Conservation (phyloP, 192 early-diverging fungal species). For the Rhizoclosmatium sp. region DNA sequence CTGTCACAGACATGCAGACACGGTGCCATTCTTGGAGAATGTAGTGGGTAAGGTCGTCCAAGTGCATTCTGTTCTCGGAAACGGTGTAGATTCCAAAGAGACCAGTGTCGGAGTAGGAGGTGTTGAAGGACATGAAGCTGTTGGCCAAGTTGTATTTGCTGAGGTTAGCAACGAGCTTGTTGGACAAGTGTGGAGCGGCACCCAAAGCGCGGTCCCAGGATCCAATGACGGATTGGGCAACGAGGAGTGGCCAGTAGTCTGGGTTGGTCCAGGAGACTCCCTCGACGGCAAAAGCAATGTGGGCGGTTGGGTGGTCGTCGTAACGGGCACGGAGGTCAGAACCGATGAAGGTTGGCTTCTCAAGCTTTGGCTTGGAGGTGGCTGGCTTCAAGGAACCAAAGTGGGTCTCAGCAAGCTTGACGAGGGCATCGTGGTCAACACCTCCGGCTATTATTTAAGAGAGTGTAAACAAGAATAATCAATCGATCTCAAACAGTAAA, state of each 20-base stretch:
- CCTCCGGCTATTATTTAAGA: constrained; percentile 65
- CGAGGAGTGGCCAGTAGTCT: constrained; percentile 95
- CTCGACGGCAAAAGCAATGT: constrained; percentile 98
- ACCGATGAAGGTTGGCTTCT: constrained; percentile 83
- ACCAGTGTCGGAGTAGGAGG: constrained; percentile 97
- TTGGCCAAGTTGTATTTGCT: constrained; percentile 86
- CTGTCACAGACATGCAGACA: constrained; percentile 82
- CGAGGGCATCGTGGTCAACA: constrained; percentile 91
- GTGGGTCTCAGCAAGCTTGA: constrained; percentile 91
- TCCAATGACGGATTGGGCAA: constrained; percentile 94
- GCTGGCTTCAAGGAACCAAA: constrained; percentile 81
- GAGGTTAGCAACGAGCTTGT: constrained; percentile 84
- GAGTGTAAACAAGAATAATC: neutral
- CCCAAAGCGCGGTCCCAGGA: constrained; percentile 97
- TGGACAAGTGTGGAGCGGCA: constrained; percentile 84
- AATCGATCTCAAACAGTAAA: neutral
- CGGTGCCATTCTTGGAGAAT: constrained; percentile 94
- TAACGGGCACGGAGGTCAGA: constrained; percentile 90
- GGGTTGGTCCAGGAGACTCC: constrained; percentile 94
- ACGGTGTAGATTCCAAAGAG: constrained; percentile 96
- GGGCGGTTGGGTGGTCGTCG: constrained; percentile 88
- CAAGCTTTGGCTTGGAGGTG: constrained; percentile 52
- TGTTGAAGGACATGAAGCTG: constrained; percentile 99
- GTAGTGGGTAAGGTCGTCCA: constrained; percentile 89
- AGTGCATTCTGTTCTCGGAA: constrained; percentile 78